phyloP scores from a whole-genome alignment of 2,329 filamentous ascomycete species.

The Dactylellina haptotyla region DNA sequence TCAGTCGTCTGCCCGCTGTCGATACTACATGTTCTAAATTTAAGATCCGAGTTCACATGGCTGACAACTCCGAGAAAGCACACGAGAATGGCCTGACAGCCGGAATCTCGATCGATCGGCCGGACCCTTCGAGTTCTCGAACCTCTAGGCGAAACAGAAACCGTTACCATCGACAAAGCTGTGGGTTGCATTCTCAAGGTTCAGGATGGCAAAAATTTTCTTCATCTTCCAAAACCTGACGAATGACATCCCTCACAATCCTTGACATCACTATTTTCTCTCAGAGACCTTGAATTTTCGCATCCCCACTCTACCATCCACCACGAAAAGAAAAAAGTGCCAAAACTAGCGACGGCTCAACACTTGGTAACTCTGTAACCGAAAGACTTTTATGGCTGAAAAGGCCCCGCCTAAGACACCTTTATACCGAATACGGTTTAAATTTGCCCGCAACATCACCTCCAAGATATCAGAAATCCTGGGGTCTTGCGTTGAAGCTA shows the following conservation, averaged over 20 bases:
- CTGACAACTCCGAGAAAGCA: slow-evolving; percentile 1
- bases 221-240: slow-evolving; percentile 32
- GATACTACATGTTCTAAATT: slow-evolving; percentile 54
- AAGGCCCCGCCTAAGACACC: slow-evolving; percentile 15
- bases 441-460: slow-evolving; percentile 28
- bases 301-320: slow-evolving; percentile 18
- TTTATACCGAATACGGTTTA: slow-evolving; percentile 44
- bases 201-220: slow-evolving; percentile 38
- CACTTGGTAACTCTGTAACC: slow-evolving; percentile 9
- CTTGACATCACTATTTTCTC: background rate
- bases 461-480: slow-evolving; percentile 1
- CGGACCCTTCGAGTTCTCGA: slow-evolving; percentile 46
- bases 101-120: slow-evolving; percentile 35
- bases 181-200: slow-evolving; percentile 42
- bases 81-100: background rate
- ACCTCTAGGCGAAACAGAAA: slow-evolving; percentile 17
- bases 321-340: slow-evolving; percentile 22
- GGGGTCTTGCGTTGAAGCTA: slow-evolving; percentile 12
- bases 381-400: slow-evolving; percentile 38
- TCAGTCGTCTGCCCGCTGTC: slow-evolving; percentile 12
- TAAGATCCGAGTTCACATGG: slow-evolving; percentile 39
- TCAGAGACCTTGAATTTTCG: slow-evolving; percentile 17
- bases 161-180: slow-evolving; percentile 19
- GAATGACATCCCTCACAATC: slow-evolving; percentile 36
- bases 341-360: slow-evolving; percentile 37